Evolutionary conservation across 495 filamentous ascomycete species (phyloP).

Genomic region (Articulospora tetracladia): DNA sequence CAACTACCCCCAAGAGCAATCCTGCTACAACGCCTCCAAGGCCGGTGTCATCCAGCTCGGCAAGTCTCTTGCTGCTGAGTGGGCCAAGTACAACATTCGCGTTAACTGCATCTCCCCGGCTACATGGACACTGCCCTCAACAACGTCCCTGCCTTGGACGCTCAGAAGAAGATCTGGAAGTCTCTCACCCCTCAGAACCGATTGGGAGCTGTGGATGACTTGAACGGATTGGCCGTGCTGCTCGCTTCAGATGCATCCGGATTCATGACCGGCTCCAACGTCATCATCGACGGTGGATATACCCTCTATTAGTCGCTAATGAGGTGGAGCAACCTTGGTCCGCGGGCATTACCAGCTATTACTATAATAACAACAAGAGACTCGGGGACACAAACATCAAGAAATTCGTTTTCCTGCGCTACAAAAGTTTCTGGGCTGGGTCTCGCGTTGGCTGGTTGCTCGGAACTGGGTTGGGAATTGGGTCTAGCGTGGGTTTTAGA

Average conservation of each 20-base stretch:
- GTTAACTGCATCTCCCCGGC: constrained; percentile 72
- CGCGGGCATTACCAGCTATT: neutral
- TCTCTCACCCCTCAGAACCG: constrained; percentile 67
- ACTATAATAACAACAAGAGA: neutral
- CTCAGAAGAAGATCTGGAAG: constrained; percentile 78
- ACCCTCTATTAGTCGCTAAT: constrained; percentile 29
- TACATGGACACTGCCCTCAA: constrained; percentile 80
- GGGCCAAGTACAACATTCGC: constrained; percentile 70
- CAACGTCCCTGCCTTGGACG: constrained; percentile 67
- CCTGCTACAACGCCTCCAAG: constrained; percentile 78
- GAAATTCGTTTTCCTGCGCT: too few species aligned
- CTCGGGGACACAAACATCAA: neutral
- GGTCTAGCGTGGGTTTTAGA: neutral
- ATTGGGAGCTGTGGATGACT: constrained; percentile 65
- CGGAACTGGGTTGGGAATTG: neutral
- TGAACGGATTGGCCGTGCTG: constrained; percentile 76
- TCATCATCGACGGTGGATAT: constrained; percentile 67
- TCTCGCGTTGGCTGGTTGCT: neutral
- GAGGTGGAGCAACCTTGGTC: neutral
- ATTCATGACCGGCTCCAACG: constrained; percentile 78
- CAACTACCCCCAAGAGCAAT: constrained; percentile 77
- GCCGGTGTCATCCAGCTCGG: constrained; percentile 73
- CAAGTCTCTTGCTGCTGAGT: constrained; percentile 75
- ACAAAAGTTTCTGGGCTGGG: neutral
- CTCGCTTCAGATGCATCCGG: constrained; percentile 67